Evolutionary conservation across 768 basidiomycete species (phyloP).

Genomic region (Chalciporus piperatus): DNA sequence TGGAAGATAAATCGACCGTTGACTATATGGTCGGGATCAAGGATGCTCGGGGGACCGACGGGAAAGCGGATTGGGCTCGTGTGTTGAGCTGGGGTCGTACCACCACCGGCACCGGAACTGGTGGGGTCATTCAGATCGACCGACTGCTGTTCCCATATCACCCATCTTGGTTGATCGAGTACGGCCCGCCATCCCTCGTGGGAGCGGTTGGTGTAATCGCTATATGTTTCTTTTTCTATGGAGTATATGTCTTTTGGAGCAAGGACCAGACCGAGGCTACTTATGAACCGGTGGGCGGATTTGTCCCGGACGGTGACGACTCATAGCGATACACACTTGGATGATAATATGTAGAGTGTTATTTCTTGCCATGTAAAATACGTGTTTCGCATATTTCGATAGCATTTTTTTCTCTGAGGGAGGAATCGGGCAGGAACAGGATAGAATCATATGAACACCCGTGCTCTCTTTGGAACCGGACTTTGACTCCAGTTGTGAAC

Average conservation of each 20-base stretch:
- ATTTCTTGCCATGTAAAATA: conserved; percentile 16
- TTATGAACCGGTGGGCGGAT: conserved; percentile 88
- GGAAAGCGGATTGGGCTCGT: conserved; percentile 58
- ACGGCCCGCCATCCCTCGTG: conserved; percentile 66
- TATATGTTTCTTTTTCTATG: conserved; percentile 71
- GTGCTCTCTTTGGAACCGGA: no score
- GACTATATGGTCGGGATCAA: conserved; percentile 68
- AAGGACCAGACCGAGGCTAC: conserved; percentile 79
- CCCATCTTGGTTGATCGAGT: conserved; percentile 81
- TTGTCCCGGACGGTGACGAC: conserved; percentile 52
- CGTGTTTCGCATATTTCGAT: conserved; percentile 1
- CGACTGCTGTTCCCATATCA: conserved; percentile 79
- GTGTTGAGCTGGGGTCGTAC: conserved; percentile 76
- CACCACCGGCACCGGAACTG: conserved; percentile 67
- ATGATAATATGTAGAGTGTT: conserved; percentile 17
- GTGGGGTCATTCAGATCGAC: conserved; percentile 90
- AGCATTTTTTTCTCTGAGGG: not conserved
- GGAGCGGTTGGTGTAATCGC: conserved; percentile 54
- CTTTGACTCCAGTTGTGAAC: not conserved
- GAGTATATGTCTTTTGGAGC: conserved; percentile 68
- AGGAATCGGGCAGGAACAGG: no score
- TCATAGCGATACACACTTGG: conserved; percentile 12
- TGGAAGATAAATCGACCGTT: conserved; percentile 39
- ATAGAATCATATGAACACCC: conserved; percentile 30
- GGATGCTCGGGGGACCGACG: conserved; percentile 66